phyloP scores from a whole-genome alignment of 306 rosid species.

The Corylus avellana region DNA sequence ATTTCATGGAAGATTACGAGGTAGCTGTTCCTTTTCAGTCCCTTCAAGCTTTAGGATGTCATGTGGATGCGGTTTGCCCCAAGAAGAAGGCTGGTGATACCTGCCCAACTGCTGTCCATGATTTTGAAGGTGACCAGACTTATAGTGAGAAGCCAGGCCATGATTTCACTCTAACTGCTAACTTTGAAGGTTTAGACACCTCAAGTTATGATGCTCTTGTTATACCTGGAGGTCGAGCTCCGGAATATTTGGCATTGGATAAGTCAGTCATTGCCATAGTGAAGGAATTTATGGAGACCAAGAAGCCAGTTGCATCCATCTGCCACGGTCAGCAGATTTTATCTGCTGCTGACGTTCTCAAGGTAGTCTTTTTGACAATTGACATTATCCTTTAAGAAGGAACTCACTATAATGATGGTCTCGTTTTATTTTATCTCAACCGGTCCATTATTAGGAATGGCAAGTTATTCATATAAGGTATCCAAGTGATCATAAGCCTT shows the following conservation, averaged over 20 bases:
- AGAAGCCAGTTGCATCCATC: constrained; percentile 57
- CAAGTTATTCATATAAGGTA: not conserved
- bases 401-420: not conserved
- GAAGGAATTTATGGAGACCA: constrained; percentile 47
- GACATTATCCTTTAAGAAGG: not conserved
- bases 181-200: constrained; percentile 52
- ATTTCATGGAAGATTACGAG: constrained; percentile 92
- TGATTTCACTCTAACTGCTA: constrained; percentile 59
- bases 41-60: constrained; percentile 85
- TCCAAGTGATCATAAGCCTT: not conserved
- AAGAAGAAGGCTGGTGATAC: constrained; percentile 72
- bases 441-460: not conserved
- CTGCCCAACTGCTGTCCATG: constrained; percentile 81
- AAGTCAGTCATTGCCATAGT: constrained; percentile 37
- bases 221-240: constrained; percentile 60
- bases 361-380: constrained; percentile 46
- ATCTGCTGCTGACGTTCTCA: constrained; percentile 79
- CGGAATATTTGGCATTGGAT: constrained; percentile 53
- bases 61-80: constrained; percentile 84
- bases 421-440: not conserved
- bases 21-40: constrained; percentile 79
- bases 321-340: constrained; percentile 79
- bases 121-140: constrained; percentile 92
- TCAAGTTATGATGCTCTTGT: constrained; percentile 67
- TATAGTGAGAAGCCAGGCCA: constrained; percentile 83